phyloP scores from a whole-genome alignment of 176 grass and related monocot species.

The Dactylis glomerata region DNA sequence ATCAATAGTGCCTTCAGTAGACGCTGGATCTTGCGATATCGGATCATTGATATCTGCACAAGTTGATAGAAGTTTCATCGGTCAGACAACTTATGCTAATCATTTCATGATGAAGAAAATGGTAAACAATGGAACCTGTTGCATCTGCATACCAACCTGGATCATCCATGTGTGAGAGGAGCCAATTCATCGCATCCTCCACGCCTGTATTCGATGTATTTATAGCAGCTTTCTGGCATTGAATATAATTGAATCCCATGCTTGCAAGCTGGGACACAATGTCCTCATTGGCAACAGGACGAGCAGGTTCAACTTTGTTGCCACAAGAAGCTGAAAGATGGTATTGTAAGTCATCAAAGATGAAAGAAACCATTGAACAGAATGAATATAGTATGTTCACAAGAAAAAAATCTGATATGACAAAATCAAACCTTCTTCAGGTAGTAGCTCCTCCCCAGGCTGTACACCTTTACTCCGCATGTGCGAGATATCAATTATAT shows the following conservation, averaged over 20 bases:
- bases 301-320: conserved; percentile 42
- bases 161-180: conserved; percentile 94
- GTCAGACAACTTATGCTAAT: not conserved
- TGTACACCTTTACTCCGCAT: conserved; percentile 94
- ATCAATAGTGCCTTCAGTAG: conserved; percentile 56
- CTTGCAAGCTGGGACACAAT: conserved; percentile 85
- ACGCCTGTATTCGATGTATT: conserved; percentile 83
- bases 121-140: not conserved
- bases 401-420: not conserved
- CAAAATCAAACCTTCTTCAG: conserved; percentile 64
- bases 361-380: not conserved
- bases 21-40: conserved; percentile 47
- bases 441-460: conserved; percentile 89
- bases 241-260: conserved; percentile 96
- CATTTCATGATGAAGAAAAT: not conserved
- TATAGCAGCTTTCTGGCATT: conserved; percentile 95
- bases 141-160: conserved; percentile 46
- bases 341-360: conserved; percentile 21
- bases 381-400: not conserved
- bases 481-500: conserved; percentile 87
- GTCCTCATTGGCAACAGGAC: conserved; percentile 65
- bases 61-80: not conserved
- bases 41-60: conserved; percentile 90
- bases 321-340: conserved; percentile 48
- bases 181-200: conserved; percentile 96